phyloP scores from a whole-genome alignment of 2,329 filamentous ascomycete genomes.

The Metarhizium brunneum region DNA sequence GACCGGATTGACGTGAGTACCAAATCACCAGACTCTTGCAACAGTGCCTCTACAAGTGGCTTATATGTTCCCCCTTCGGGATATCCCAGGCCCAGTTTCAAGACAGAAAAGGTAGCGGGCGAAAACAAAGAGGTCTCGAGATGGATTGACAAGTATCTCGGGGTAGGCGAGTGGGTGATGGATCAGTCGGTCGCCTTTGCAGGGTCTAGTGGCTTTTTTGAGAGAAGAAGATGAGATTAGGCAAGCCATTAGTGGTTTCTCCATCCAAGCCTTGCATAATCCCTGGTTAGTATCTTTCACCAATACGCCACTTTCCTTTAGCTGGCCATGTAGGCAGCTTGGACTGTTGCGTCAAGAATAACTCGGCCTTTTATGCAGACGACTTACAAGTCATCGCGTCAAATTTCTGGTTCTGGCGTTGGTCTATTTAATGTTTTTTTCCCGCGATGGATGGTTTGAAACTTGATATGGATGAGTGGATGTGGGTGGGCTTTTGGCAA shows the following conservation, averaged over 20 bases:
- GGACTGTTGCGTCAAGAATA: neutral
- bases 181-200: slow-evolving; percentile 92
- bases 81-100: slow-evolving; percentile 62
- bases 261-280: neutral
- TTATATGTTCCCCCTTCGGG: slow-evolving; percentile 21
- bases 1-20: slow-evolving; percentile 89
- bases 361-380: neutral
- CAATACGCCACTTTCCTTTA: neutral
- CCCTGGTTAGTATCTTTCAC: neutral
- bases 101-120: slow-evolving; percentile 69
- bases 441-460: no score
- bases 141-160: slow-evolving; percentile 90
- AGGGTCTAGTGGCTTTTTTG: slow-evolving; percentile 81
- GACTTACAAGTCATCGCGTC: neutral
- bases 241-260: neutral
- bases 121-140: slow-evolving; percentile 75
- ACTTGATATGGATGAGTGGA: no score
- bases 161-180: slow-evolving; percentile 96
- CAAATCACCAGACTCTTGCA: neutral
- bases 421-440: no score
- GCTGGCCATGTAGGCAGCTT: neutral
- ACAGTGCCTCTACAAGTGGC: slow-evolving; percentile 1
- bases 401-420: no score
- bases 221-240: slow-evolving; percentile 66
- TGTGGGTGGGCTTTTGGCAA: no score